Conservation (phyloP, 768 basidiomycete genomes). For the Bullera alba region DNA sequence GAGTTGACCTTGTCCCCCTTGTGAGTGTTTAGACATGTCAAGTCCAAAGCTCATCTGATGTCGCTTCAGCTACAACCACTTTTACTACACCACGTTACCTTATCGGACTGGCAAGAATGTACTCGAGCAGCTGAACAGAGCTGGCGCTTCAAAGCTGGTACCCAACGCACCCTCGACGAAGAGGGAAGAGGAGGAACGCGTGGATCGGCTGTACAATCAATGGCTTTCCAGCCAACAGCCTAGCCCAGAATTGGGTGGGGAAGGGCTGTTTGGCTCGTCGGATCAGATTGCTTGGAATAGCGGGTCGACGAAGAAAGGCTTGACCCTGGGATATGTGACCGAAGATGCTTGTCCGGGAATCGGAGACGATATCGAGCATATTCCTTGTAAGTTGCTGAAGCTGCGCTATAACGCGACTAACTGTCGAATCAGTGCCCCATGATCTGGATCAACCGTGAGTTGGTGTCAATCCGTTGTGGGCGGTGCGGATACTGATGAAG, state of each 20-base stretch:
- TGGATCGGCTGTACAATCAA: constrained; percentile 7
- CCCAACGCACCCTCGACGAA: not conserved
- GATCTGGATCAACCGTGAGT: constrained; percentile 24
- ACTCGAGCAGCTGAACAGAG: constrained; percentile 28
- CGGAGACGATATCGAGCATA: constrained; percentile 43
- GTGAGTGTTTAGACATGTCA: constrained; percentile 10
- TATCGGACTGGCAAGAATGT: constrained; percentile 27
- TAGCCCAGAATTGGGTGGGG: not conserved
- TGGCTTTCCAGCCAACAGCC: constrained; percentile 24
- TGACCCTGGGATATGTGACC: constrained; percentile 31
- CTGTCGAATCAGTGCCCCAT: constrained; percentile 16
- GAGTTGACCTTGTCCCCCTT: constrained; percentile 71
- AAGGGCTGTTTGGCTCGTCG: not conserved
- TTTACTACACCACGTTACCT: constrained; percentile 24
- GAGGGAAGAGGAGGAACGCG: constrained; percentile 17
- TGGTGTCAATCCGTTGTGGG: not conserved
- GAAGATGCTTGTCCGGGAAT: constrained; percentile 28
- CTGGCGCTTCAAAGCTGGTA: constrained; percentile 26
- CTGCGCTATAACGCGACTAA: not conserved
- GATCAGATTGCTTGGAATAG: constrained; percentile 7
- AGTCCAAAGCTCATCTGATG: too few species aligned
- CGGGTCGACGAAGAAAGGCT: constrained; percentile 4
- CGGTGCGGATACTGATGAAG: not conserved
- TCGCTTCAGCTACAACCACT: constrained; percentile 14
- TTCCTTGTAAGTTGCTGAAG: constrained; percentile 27